A percentile compares a stretch with the other conserved stretches of the same genome.
These are phyloP conservation scores for Dalechampia spathulata DNA, from an alignment of 441 rosid genomes.

Conservation along the genomic window DNA sequence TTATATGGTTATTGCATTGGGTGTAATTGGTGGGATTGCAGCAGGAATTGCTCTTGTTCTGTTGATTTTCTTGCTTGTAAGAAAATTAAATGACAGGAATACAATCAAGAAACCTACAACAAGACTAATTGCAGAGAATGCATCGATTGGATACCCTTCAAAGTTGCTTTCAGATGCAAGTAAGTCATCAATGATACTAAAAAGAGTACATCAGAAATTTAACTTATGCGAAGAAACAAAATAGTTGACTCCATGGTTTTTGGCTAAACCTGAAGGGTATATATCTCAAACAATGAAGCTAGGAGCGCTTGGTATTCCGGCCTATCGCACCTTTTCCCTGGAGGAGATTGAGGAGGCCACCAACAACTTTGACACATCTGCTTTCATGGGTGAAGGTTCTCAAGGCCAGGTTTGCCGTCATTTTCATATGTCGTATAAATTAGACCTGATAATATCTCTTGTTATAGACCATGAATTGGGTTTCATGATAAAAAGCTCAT, in stretches of 20 bases:
- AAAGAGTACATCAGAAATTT: too few relatives aligned
- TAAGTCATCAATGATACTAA: conserved; percentile 34
- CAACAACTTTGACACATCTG: conserved; percentile 64
- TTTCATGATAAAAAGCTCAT: not conserved
- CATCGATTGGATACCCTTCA: conserved; percentile 66
- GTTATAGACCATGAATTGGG: not conserved
- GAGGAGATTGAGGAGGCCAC: conserved; percentile 91
- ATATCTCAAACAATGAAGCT: conserved; percentile 87
- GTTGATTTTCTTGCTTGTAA: conserved; percentile 37
- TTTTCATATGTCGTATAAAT: too few relatives aligned
- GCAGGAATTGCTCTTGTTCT: conserved; percentile 47
- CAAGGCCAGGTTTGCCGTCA: conserved; percentile 59
- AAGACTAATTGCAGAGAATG: conserved; percentile 61
- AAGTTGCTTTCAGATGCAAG: conserved; percentile 85
- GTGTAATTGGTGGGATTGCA: conserved; percentile 48
- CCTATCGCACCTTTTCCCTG: conserved; percentile 74
- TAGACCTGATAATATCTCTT: too few relatives aligned
- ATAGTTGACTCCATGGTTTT: conserved; percentile 10
- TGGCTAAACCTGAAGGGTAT: conserved; percentile 47
- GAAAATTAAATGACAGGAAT: conserved; percentile 30
- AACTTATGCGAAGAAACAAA: too few relatives aligned
- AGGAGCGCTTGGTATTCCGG: conserved; percentile 78
- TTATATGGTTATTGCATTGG: conserved; percentile 38
- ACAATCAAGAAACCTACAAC: conserved; percentile 32
- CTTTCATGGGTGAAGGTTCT: conserved; percentile 94